Percentiles rank a stretch among this genome's conserved stretches.
Conservation (phyloP, 441 rosid species). For the Bocquillonia castaneifolia region DNA sequence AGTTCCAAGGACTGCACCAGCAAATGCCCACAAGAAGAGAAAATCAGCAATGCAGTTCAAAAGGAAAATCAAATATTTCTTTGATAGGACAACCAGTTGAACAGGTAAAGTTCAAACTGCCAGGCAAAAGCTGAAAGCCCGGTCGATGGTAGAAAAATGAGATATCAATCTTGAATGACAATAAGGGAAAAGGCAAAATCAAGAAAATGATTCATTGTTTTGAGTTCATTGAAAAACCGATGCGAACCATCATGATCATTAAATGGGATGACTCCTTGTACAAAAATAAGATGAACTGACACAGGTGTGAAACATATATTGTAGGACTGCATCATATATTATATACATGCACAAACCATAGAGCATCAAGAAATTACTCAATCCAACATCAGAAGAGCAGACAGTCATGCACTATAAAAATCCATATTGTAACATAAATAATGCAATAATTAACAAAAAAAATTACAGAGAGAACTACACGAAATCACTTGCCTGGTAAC, state of each 20-base stretch:
- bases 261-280: too few relatives aligned
- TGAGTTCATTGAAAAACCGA: too few relatives aligned
- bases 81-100: not conserved
- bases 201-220: too few relatives aligned
- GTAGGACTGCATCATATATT: too few relatives aligned
- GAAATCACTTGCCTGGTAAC: constrained; percentile 66
- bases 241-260: too few relatives aligned
- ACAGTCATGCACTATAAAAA: not conserved
- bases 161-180: too few relatives aligned
- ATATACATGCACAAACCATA: not conserved
- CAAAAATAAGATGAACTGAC: too few relatives aligned
- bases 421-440: not conserved
- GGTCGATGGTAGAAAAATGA: too few relatives aligned
- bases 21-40: constrained; percentile 6
- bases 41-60: too few relatives aligned
- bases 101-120: not conserved
- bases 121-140: not conserved
- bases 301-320: too few relatives aligned
- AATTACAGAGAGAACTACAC: not conserved
- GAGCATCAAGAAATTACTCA: not conserved
- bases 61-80: too few relatives aligned
- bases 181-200: not conserved
- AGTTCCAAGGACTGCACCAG: constrained; percentile 70
- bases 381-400: not conserved
- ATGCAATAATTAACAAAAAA: not conserved